Conservation (phyloP, 768 basidiomycete genomes). For the Lentinula aciculospora region DNA sequence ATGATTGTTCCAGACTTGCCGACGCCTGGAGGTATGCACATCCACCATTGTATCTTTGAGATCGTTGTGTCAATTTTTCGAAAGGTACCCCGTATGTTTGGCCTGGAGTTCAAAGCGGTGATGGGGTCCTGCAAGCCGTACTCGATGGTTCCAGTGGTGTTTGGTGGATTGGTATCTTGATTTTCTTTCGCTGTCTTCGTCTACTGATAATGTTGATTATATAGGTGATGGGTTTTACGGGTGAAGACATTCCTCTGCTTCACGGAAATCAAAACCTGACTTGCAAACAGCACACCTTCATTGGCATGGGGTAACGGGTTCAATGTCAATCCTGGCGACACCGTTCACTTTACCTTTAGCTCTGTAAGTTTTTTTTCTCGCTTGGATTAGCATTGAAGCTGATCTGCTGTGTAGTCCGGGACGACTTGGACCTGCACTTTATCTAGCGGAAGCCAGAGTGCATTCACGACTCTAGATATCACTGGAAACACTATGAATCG, state of each 20-base stretch:
- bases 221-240: slow-evolving; percentile 21
- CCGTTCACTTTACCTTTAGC: slow-evolving; percentile 18
- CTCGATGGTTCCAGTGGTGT: slow-evolving; percentile 21
- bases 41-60: background rate
- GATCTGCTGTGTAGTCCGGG: slow-evolving; percentile 13
- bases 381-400: background rate
- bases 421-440: slow-evolving; percentile 21
- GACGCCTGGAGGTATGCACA: slow-evolving; percentile 14
- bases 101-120: slow-evolving; percentile 21
- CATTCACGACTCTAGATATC: slow-evolving; percentile 17
- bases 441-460: slow-evolving; percentile 18
- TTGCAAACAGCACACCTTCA: slow-evolving; percentile 15
- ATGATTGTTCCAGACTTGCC: slow-evolving; percentile 20
- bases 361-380: background rate
- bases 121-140: slow-evolving; percentile 22
- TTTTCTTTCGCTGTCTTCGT: background rate
- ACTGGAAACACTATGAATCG: slow-evolving; percentile 22
- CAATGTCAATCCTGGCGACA: slow-evolving; percentile 21
- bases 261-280: background rate
- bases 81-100: slow-evolving; percentile 21
- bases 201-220: background rate
- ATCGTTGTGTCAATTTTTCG: background rate
- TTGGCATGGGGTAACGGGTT: slow-evolving; percentile 23
- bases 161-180: slow-evolving; percentile 20
- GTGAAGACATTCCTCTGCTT: background rate